Base-by-base conservation (phyloP, 345 rosid genomes). In the Trapa bicornis region DNA sequence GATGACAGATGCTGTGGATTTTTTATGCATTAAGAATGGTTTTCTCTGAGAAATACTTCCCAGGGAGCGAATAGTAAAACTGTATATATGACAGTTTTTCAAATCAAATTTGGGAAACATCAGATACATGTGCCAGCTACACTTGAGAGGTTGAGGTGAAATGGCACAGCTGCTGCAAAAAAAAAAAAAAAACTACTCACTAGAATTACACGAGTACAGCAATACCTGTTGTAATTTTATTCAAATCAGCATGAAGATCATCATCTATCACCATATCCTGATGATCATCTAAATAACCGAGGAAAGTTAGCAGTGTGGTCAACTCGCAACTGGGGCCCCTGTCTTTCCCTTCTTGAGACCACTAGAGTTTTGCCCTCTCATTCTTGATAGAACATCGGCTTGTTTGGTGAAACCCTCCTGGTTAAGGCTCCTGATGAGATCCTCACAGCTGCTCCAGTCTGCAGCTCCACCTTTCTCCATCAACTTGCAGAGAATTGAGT, bases 361-460 rank as follows among this genome's bases (percentile, higher is more conserved):
- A 47, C 56, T 65, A 33, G 68, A 64, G 54, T 74, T 81, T 33
- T 73, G 75, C 15, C 78, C 85, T 22, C 29, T 65, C 87, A 89
- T 83, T 78, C 96, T 87, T 16, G 95, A 86, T 47, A 89, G 86
- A 67, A 87, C 80, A 81, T 92, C 96, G 9, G 96, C 98, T 80
- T 92, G 98, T 77, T 81, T 92, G 52, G 88, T 83, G 84, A 82
- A 85, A 12, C 98, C 96, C 72, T 89, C 96, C 64, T 78, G 82
- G 68, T 86, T 86, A 37, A 92, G 96, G 78, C 86, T 86, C 78
- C 77, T 78, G 72, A 89, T 92, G 76, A 92, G 74, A 68, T 87
- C 87, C 43, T 83, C 80, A 4, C 79, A 77, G 78, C 86, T 89
- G 60, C 88, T 84, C 96, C 95, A 89, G 42, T 87, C 83, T 35